Percentiles rank a stretch among this genome's conserved stretches.
phyloP scores from a whole-genome alignment of 2,329 filamentous ascomycete species.

The Zarea fungicola region DNA sequence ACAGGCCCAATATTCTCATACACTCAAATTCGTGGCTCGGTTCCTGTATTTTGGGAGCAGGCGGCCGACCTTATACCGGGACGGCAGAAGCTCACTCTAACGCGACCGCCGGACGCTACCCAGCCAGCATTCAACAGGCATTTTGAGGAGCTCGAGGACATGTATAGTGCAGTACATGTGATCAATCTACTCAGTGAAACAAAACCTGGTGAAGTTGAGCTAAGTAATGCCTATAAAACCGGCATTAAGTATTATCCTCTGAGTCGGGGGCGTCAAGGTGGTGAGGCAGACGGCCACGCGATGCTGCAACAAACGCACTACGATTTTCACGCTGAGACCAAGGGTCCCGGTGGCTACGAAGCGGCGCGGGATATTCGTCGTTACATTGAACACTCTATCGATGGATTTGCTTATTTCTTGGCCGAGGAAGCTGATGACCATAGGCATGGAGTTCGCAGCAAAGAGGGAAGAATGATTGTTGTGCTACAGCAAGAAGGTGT shows the following conservation, averaged over 20 bases:
- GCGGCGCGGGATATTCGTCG: slow-evolving; percentile 79
- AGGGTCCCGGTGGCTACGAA: slow-evolving; percentile 80
- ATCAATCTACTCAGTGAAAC: slow-evolving; percentile 90
- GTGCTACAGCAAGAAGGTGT: slow-evolving; percentile 91
- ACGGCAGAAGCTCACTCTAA: slow-evolving; percentile 91
- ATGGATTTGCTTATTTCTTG: slow-evolving; percentile 89
- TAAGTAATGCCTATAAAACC: slow-evolving; percentile 72
- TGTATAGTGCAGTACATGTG: slow-evolving; percentile 86
- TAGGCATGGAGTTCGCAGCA: slow-evolving; percentile 30
- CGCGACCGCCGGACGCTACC: slow-evolving; percentile 81
- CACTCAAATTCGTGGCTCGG: slow-evolving; percentile 84
- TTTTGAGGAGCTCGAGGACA: slow-evolving; percentile 77
- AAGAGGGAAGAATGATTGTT: slow-evolving; percentile 50
- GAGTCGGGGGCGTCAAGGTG: slow-evolving; percentile 49
- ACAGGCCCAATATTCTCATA: slow-evolving; percentile 82
- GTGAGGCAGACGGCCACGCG: slow-evolving; percentile 59
- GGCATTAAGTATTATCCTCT: slow-evolving; percentile 72
- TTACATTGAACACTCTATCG: slow-evolving; percentile 72
- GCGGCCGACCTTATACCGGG: slow-evolving; percentile 79
- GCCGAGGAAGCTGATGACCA: slow-evolving; percentile 64
- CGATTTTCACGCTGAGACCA: slow-evolving; percentile 94
- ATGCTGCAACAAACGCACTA: slow-evolving; percentile 80
- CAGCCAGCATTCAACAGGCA: slow-evolving; percentile 95
- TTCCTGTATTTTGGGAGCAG: slow-evolving; percentile 97
- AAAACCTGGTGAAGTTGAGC: slow-evolving; percentile 79